phyloP scores from a whole-genome alignment of 192 early-diverging fungal genomes.

The Linnemannia exigua region DNA sequence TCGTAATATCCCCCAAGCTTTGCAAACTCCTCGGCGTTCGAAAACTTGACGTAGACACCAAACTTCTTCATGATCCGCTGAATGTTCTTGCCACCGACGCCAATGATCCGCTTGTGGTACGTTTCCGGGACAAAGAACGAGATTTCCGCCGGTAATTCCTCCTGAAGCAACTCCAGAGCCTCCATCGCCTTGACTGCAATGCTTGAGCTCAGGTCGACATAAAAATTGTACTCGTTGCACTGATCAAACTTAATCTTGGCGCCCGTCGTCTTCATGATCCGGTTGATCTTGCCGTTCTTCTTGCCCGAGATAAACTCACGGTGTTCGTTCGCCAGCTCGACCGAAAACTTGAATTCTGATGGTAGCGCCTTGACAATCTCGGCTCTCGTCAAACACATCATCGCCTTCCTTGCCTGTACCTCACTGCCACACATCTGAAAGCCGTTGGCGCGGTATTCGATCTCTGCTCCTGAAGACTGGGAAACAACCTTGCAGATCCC shows the following conservation, averaged over 20 bases:
- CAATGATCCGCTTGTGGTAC: slow-evolving; percentile 91
- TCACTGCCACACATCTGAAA: slow-evolving; percentile 82
- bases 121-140: slow-evolving; percentile 87
- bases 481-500: slow-evolving; percentile 61
- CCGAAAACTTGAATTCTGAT: slow-evolving; percentile 77
- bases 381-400: slow-evolving; percentile 67
- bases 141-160: slow-evolving; percentile 90
- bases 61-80: slow-evolving; percentile 93
- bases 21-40: slow-evolving; percentile 85
- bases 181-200: slow-evolving; percentile 71
- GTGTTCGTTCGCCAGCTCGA: slow-evolving; percentile 84
- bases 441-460: slow-evolving; percentile 68
- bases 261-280: slow-evolving; percentile 81
- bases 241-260: slow-evolving; percentile 78
- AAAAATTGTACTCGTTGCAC: slow-evolving; percentile 84
- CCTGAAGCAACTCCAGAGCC: slow-evolving; percentile 77
- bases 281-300: slow-evolving; percentile 91
- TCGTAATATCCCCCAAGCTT: slow-evolving; percentile 84
- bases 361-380: slow-evolving; percentile 60
- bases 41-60: slow-evolving; percentile 91
- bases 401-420: slow-evolving; percentile 71
- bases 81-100: slow-evolving; percentile 90
- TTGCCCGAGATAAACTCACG: slow-evolving; percentile 91
- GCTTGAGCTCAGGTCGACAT: slow-evolving; percentile 78
- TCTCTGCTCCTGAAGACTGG: slow-evolving; percentile 72